phyloP scores from a whole-genome alignment of 129 eudicot species.

The Flaveria linearis region DNA sequence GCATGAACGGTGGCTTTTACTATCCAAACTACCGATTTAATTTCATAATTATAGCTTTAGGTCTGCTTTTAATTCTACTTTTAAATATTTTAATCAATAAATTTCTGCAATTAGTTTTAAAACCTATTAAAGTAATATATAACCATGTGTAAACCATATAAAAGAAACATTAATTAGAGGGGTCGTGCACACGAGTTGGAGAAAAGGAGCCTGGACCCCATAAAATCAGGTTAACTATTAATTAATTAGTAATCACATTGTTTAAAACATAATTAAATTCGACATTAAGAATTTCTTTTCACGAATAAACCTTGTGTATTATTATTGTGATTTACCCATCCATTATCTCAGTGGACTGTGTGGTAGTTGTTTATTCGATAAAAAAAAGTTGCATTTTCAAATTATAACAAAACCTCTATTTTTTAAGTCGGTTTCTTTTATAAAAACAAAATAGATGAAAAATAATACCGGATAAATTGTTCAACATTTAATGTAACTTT shows the following conservation, averaged over 20 bases:
- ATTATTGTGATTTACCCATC: slow-evolving; percentile 3
- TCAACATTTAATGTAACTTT: background rate
- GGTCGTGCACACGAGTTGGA: slow-evolving; percentile 44
- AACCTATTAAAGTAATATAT: slow-evolving; percentile 3
- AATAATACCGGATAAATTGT: background rate
- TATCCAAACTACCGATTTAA: slow-evolving; percentile 30
- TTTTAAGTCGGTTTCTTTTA: background rate
- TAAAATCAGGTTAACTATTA: slow-evolving; percentile 29
- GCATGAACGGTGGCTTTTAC: slow-evolving; percentile 39
- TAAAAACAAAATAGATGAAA: background rate
- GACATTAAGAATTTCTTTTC: slow-evolving; percentile 4
- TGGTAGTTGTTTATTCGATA: background rate
- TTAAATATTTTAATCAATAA: slow-evolving; percentile 13
- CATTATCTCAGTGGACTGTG: background rate
- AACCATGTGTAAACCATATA: slow-evolving; percentile 29
- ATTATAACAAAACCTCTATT: no score
- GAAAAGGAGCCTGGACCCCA: slow-evolving; percentile 34
- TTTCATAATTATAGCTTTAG: slow-evolving; percentile 15
- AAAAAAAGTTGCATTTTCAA: no score
- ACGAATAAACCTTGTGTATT: background rate
- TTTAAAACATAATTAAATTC: background rate
- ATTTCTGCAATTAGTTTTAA: background rate
- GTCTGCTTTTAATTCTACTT: slow-evolving; percentile 12
- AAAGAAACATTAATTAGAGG: slow-evolving; percentile 16
- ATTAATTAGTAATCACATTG: background rate